Conservation (phyloP, 2,329 filamentous ascomycete genomes). For the Hymenoscyphus occultus region DNA sequence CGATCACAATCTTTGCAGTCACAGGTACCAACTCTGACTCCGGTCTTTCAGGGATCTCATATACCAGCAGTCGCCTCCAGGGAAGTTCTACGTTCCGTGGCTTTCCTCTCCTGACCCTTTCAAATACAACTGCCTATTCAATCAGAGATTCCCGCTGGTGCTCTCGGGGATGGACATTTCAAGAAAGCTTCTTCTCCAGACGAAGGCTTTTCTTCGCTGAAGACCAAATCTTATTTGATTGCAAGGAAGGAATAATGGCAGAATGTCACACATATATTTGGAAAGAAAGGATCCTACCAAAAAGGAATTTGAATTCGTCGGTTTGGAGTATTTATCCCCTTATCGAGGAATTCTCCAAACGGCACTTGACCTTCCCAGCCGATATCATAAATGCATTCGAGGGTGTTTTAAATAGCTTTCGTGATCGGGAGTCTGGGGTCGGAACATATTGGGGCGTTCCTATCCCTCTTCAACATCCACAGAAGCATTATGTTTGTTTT, state of each 20-base stretch:
- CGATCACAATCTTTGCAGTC: not conserved
- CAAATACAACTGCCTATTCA: not conserved
- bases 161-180: not conserved
- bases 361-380: not conserved
- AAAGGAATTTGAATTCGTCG: too few species aligned
- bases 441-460: not conserved
- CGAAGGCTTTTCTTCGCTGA: not conserved
- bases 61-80: not conserved
- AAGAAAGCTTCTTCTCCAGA: not conserved
- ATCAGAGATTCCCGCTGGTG: not conserved
- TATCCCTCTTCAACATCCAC: too few species aligned
- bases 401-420: not conserved
- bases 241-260: not conserved
- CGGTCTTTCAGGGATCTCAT: not conserved
- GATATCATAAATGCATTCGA: not conserved
- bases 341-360: not conserved
- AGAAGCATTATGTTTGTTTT: too few species aligned
- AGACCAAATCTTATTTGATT: not conserved
- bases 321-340: not conserved
- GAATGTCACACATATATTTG: not conserved
- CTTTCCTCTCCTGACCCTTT: not conserved
- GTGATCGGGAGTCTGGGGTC: not conserved
- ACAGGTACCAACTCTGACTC: not conserved
- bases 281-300: too few species aligned
- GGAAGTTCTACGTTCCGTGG: not conserved